Base-by-base conservation (phyloP, 345 rosid species). In the Microcos paniculata region DNA sequence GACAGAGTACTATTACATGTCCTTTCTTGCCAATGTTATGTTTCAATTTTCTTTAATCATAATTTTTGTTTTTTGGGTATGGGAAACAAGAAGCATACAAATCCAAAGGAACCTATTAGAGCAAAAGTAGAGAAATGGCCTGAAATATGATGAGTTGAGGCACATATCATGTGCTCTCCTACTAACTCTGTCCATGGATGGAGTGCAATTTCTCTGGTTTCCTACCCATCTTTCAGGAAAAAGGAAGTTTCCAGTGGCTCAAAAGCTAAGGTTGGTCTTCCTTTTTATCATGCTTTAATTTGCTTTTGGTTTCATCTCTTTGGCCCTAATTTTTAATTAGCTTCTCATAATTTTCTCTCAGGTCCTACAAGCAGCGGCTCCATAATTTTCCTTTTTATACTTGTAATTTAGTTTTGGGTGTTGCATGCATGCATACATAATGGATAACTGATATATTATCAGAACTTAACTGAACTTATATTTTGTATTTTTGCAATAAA, bases 81-180 rank as follows among this genome's bases (percentile, higher is more conserved):
- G 1, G 15, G n/a, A 45, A 53, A 21, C 0, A 53, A 51, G 10
- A 53, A 21, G 21, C 2, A 8, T 53, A 4, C 4, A 53, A 52
- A 52, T 7, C 12, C 57, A 53, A 3, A 4, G 1, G 19, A 1
- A 53, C 9, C n/a, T 21, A 53, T n/a, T n/a, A n/a, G n/a, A 3
- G 0, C 8, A 19, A n/a, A n/a, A 62, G 67, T 13, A 18, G 19
- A 19, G 59, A 61, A 40, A 31, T 68, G 64, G 52, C 64, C 64
- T 28, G 28, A 56, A 77, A 18, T 1, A 19, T 77, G 68, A 71
- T 46, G 62, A 73, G 30, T 24, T 61, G 35, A 21, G 9, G 71
- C 64, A 15, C 16, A 35, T 49, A 61, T 72, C 71, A 62, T 51
- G 19, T 52, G 71, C 62, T 79, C 59, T n/a, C n/a, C 64, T 58